Evolutionary conservation across 2,329 filamentous ascomycete genomes (phyloP).

Genomic region (Pseudogymnoascus sp.): DNA sequence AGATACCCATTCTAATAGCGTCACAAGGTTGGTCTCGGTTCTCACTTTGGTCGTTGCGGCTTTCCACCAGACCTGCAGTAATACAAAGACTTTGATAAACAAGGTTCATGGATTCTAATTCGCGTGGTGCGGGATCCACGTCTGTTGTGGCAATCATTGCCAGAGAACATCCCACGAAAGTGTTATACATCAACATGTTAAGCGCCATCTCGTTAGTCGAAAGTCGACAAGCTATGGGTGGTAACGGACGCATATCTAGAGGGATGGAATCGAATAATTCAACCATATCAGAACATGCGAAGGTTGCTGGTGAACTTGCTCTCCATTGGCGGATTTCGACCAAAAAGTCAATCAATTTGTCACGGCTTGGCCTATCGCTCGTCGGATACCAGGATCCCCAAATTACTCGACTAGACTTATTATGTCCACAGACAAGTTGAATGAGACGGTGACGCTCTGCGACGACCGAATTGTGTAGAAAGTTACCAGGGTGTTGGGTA

Average conservation of each 20-base stretch:
- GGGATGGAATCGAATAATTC: background rate
- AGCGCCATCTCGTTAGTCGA: background rate
- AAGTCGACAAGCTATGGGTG: background rate
- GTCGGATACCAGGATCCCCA: background rate
- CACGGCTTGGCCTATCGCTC: background rate
- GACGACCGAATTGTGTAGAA: background rate
- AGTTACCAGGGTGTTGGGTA: background rate
- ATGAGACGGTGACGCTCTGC: background rate
- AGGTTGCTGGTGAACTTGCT: background rate
- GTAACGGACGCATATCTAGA: background rate
- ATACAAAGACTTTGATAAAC: background rate
- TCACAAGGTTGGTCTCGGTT: conserved; percentile 17
- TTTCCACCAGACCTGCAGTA: background rate
- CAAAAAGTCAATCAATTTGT: background rate
- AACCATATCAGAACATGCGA: background rate
- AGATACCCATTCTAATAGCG: conserved; percentile 16
- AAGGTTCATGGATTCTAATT: background rate
- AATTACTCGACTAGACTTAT: background rate
- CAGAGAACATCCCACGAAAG: background rate
- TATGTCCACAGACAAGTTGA: background rate
- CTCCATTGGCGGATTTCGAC: background rate
- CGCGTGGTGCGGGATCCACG: background rate
- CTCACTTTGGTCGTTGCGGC: background rate
- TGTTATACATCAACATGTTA: background rate
- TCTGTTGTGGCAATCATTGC: background rate